phyloP scores from a whole-genome alignment of 2,329 filamentous ascomycete genomes.

The Ophiocordyceps robertsii region DNA sequence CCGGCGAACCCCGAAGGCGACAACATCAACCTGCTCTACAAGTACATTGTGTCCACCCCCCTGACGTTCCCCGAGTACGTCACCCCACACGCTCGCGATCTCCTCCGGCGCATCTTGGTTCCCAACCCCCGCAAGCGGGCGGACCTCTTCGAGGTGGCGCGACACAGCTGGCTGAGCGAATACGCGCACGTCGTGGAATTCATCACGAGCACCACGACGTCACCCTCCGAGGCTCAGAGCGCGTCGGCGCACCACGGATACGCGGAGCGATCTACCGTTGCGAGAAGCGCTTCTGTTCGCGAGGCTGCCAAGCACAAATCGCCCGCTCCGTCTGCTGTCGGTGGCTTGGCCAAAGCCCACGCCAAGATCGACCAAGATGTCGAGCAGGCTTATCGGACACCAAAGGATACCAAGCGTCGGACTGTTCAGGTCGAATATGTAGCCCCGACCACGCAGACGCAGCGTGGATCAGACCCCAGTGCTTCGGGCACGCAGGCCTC shows the following conservation, averaged over 20 bases:
- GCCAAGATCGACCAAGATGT: constrained; percentile 58
- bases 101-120: constrained; percentile 84
- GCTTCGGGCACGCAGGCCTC: constrained; percentile 12
- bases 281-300: constrained; percentile 84
- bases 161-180: constrained; percentile 96
- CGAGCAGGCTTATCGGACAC: constrained; percentile 42
- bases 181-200: constrained; percentile 94
- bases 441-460: constrained; percentile 74
- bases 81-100: constrained; percentile 86
- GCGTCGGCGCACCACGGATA: constrained; percentile 47
- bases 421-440: constrained; percentile 98
- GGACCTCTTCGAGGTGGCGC: constrained; percentile 90
- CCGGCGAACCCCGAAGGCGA: constrained; percentile 96
- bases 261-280: constrained; percentile 47
- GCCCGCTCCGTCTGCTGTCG: constrained; percentile 31
- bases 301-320: constrained; percentile 64
- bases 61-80: constrained; percentile 98
- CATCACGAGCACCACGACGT: constrained; percentile 91
- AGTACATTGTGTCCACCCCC: constrained; percentile 96
- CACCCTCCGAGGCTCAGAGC: constrained; percentile 71
- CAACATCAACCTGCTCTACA: constrained; percentile 98
- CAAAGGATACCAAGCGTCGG: constrained; percentile 79
- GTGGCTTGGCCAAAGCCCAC: constrained; percentile 59
- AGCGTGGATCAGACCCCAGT: constrained; percentile 41
- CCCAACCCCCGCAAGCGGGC: constrained; percentile 90